A percentile compares a stretch with the other conserved stretches of the same genome.
These are phyloP conservation scores for Abelmoschus esculentus DNA, from an alignment of 345 rosid species.

Conservation along the genomic window DNA sequence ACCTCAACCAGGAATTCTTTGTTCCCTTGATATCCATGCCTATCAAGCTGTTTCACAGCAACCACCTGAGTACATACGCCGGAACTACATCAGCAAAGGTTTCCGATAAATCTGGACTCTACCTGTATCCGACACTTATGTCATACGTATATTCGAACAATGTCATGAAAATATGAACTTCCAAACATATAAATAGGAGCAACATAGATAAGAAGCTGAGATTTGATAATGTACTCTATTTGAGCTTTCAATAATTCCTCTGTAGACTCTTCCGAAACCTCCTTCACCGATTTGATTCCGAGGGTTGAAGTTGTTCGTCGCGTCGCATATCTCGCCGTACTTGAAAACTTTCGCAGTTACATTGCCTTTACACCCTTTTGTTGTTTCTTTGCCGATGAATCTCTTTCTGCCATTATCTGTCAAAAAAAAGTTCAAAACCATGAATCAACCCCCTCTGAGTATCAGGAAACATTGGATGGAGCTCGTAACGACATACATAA, in stretches of 20 bases:
- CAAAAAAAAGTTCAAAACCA: too few relatives aligned
- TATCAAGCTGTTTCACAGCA: constrained; percentile 77
- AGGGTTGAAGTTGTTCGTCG: constrained; percentile 65
- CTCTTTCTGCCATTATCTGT: too few relatives aligned
- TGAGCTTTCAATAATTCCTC: constrained; percentile 40
- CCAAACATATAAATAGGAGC: background rate
- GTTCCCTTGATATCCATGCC: constrained; percentile 79
- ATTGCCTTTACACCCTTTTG: too few relatives aligned
- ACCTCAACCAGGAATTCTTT: constrained; percentile 77
- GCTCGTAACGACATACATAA: background rate
- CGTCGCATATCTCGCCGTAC: constrained; percentile 49
- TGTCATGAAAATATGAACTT: too few relatives aligned
- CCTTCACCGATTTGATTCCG: constrained; percentile 79
- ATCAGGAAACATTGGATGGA: background rate
- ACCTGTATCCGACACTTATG: background rate
- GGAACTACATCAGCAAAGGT: background rate
- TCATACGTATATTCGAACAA: background rate
- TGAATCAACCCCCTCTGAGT: too few relatives aligned
- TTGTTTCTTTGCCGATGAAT: too few relatives aligned
- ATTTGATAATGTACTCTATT: constrained; percentile 33
- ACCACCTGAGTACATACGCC: constrained; percentile 29
- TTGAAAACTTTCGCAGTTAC: constrained; percentile 40
- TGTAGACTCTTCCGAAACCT: constrained; percentile 92
- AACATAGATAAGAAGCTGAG: background rate
- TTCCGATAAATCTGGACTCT: background rate